Conservation (phyloP, 2,329 filamentous ascomycete genomes). For the Colletotrichum salicis region DNA sequence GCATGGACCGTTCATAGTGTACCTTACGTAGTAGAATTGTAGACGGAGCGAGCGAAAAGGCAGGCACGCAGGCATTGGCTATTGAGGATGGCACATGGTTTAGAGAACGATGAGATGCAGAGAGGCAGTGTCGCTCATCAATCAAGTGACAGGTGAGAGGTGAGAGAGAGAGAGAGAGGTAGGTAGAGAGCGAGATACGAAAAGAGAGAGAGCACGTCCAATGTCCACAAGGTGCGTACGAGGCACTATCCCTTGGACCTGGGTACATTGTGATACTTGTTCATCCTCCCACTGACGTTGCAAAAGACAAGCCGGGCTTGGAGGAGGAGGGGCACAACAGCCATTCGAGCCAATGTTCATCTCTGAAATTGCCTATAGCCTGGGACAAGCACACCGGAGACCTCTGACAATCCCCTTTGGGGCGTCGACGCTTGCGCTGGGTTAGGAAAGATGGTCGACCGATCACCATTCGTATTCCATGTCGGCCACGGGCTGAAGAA, state of each 20-base stretch:
- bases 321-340: slow-evolving; percentile 22
- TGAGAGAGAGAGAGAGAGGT: background rate
- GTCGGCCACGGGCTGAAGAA: slow-evolving; percentile 6
- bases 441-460: slow-evolving; percentile 31
- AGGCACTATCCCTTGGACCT: background rate
- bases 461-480: slow-evolving; percentile 35
- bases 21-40: background rate
- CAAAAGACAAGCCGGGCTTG: slow-evolving; percentile 9
- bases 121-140: background rate
- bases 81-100: background rate
- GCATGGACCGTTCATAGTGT: too few species aligned
- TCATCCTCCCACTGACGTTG: slow-evolving; percentile 2
- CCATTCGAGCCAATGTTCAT: slow-evolving; percentile 8
- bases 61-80: background rate
- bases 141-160: background rate
- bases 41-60: background rate
- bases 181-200: background rate
- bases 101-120: background rate
- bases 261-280: background rate
- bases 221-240: background rate
- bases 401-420: slow-evolving; percentile 24
- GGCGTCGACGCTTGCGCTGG: slow-evolving; percentile 31
- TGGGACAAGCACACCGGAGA: slow-evolving; percentile 15
- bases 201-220: background rate
- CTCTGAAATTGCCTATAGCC: background rate